These are phyloP conservation scores for Globisporangium paroecandrum DNA, from an alignment of 352 stramenopile genomes.

Conservation along the genomic window DNA sequence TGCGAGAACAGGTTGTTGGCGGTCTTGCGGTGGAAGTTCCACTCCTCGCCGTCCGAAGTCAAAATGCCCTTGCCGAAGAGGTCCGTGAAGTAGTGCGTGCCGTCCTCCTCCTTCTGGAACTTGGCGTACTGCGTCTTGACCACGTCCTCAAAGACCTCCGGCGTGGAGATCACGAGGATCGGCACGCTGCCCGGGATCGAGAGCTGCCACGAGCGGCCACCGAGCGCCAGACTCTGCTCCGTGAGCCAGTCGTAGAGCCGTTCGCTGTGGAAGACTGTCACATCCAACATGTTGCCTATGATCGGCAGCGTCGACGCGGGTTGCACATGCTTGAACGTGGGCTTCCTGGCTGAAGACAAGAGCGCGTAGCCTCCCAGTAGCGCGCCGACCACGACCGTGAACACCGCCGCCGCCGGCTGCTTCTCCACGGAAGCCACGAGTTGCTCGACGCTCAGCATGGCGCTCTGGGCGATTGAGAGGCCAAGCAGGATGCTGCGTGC, in stretches of 20 bases:
- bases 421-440: too few relatives aligned
- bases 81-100: conserved; percentile 33
- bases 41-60: conserved; percentile 44
- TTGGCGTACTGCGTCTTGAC: conserved; percentile 49
- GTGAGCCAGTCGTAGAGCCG: conserved; percentile 7
- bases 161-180: conserved; percentile 8
- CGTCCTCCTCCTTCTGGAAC: conserved; percentile 47
- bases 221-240: background rate
- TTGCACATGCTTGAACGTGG: background rate
- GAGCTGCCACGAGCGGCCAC: background rate
- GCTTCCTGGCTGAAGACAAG: too few relatives aligned
- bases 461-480: too few relatives aligned
- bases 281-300: background rate
- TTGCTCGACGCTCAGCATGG: too few relatives aligned
- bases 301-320: background rate
- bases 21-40: conserved; percentile 68
- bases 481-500: too few relatives aligned
- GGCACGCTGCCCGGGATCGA: background rate
- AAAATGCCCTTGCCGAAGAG: conserved; percentile 67
- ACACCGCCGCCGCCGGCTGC: too few relatives aligned
- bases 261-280: background rate
- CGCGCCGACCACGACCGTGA: too few relatives aligned
- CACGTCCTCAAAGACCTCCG: conserved; percentile 38
- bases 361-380: too few relatives aligned
- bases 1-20: conserved; percentile 18